Evolutionary conservation across 352 stramenopile species (phyloP), one percentile per base, ranked within the genome.

Genomic region (Lagenidium giganteum): DNA sequence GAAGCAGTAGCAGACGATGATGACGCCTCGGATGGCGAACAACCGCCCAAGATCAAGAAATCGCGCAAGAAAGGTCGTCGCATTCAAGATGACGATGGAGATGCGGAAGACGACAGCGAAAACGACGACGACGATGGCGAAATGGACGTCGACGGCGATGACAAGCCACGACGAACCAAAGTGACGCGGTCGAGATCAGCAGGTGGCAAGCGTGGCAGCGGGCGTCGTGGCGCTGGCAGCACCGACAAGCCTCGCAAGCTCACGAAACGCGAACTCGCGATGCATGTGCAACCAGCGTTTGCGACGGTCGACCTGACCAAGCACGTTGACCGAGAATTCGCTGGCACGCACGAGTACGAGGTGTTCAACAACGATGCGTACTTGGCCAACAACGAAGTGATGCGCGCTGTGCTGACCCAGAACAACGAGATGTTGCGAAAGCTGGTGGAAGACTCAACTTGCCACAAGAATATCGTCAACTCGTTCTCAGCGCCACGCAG

Each of bases 341-440:
- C 24, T 32, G 47, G 47, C 8, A 42, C 24, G 1, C 37, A 55
- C 24, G 23, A 17, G 3, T 55, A 41, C 32, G 28, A 33, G n/a
- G n/a, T 30, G 36, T 24, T 6, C 37, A 23, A 21, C 13, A 24
- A 42, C 1, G 47, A 55, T 25, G 47, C 48, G 25, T 9, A 49
- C n/a, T 17, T 27, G 13, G 48, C 29, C 32, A n/a, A 33, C 16
- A 55, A 55, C 13, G 47, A 55, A 29, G 18, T 55, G 12, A 30
- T 55, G 6, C 47, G 47, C 8, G 38, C 38, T 29, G 47, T 55
- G 17, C 33, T 55, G 5, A 47, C 38, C 16, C 9, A 17, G 4
- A 38, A 55, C 28, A 33, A 55, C 41, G 20, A 55, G 8, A 11
- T 55, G 11, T 31, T 55, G 8, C 17, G 28, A 16, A 42, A 16